These are phyloP conservation scores for Macrocybe gigantea DNA, from an alignment of 768 basidiomycete species.

Conservation along the genomic window DNA sequence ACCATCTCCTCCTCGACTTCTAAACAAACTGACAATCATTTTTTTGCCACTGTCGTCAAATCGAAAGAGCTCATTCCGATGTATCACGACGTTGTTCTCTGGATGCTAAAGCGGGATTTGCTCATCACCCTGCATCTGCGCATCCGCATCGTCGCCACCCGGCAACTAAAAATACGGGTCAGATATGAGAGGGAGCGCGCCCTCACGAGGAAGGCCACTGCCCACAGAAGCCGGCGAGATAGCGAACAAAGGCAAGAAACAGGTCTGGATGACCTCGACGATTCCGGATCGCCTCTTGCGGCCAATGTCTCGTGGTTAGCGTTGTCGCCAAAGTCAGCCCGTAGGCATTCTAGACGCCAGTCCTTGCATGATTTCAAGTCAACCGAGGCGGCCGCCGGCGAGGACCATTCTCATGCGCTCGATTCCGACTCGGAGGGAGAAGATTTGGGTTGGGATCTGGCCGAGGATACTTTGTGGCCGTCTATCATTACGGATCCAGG, in stretches of 20 bases:
- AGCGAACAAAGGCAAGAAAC: conserved; percentile 11
- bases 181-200: conserved; percentile 34
- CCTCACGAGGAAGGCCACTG: conserved; percentile 21
- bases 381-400: conserved; percentile 27
- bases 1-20: conserved; percentile 65
- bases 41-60: conserved; percentile 74
- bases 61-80: conserved; percentile 59
- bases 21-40: conserved; percentile 63
- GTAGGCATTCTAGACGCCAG: conserved; percentile 38
- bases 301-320: conserved; percentile 33
- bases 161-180: conserved; percentile 70
- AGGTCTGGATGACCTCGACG: conserved; percentile 14
- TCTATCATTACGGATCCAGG: conserved; percentile 82
- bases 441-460: conserved; percentile 40
- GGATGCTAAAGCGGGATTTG: conserved; percentile 88
- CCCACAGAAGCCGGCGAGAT: conserved; percentile 1
- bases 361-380: conserved; percentile 28
- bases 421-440: conserved; percentile 25
- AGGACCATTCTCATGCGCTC: conserved; percentile 24
- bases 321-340: conserved; percentile 48
- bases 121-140: conserved; percentile 81
- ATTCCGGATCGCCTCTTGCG: conserved; percentile 16
- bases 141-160: conserved; percentile 76
- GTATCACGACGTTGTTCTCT: conserved; percentile 80
- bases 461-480: conserved; percentile 41